Evolutionary conservation across 164 flowering plant species (phyloP).

Genomic region (Magnolia changhungtana): DNA sequence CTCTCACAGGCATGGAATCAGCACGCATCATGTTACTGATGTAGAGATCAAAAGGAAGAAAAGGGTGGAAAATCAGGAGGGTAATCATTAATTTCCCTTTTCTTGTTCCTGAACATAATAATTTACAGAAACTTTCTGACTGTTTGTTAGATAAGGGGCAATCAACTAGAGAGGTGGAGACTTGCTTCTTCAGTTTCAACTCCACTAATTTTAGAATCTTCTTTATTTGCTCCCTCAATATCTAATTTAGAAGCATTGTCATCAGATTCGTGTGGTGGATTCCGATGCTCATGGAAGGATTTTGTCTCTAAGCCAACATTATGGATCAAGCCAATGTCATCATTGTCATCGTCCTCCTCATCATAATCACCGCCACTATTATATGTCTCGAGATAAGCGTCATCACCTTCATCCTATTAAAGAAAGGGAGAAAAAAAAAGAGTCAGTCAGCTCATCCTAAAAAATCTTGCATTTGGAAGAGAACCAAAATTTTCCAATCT

Average conservation of each 20-base stretch:
- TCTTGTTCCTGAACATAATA: background rate
- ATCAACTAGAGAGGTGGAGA: background rate
- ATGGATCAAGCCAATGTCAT: constrained; percentile 7
- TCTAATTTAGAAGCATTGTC: constrained; percentile 3
- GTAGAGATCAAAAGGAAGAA: background rate
- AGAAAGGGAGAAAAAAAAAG: constrained; percentile 4
- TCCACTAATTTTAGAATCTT: background rate
- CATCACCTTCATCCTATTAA: constrained; percentile 69
- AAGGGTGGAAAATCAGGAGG: background rate
- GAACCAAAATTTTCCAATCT: background rate
- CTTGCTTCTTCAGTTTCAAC: background rate
- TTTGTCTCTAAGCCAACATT: constrained; percentile 22
- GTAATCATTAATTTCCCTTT: background rate
- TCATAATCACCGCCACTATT: constrained; percentile 26
- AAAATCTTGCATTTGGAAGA: background rate
- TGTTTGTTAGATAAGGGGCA: background rate
- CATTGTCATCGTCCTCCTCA: background rate
- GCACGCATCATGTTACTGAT: background rate
- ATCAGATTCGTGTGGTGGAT: constrained; percentile 23
- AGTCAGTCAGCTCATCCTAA: background rate
- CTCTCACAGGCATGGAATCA: too few species aligned
- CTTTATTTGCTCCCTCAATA: background rate
- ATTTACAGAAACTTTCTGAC: background rate
- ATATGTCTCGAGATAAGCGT: constrained; percentile 56
- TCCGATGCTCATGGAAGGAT: constrained; percentile 21